Conservation (phyloP, 2,329 filamentous ascomycete species). For the Teratosphaeria viscida region DNA sequence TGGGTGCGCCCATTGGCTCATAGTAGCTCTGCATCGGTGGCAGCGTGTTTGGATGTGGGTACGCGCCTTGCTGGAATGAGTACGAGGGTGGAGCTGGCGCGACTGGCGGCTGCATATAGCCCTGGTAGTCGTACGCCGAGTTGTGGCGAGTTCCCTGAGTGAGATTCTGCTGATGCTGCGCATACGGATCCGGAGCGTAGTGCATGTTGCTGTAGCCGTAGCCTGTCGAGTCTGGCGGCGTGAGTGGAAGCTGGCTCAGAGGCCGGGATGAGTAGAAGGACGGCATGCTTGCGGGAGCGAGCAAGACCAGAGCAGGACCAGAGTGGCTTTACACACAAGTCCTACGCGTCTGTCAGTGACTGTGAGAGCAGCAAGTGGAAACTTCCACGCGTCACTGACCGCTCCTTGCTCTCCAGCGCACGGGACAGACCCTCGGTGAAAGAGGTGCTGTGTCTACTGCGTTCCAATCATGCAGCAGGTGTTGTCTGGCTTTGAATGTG, state of each 20-base stretch:
- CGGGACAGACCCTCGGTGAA: conserved; percentile 1
- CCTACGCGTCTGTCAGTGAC: background rate
- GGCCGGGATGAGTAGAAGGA: conserved; percentile 38
- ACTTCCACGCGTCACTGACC: conserved; percentile 3
- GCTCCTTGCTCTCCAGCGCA: conserved; percentile 7
- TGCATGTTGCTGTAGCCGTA: conserved; percentile 30
- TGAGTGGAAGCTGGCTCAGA: conserved; percentile 34
- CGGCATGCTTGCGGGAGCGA: conserved; percentile 37
- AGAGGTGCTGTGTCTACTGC: conserved; percentile 1
- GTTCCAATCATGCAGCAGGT: conserved; percentile 5
- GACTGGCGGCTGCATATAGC: conserved; percentile 32
- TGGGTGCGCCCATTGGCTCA: conserved; percentile 34
- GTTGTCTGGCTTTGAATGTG: background rate
- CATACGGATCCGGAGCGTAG: conserved; percentile 36
- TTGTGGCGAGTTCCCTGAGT: conserved; percentile 28
- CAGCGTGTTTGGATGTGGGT: conserved; percentile 20
- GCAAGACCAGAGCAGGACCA: conserved; percentile 30
- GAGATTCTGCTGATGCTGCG: conserved; percentile 27
- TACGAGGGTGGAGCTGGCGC: conserved; percentile 21
- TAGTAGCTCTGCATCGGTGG: conserved; percentile 30
- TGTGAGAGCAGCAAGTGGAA: background rate
- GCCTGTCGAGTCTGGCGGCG: conserved; percentile 40
- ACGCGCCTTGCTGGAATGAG: conserved; percentile 21
- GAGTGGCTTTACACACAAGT: background rate
- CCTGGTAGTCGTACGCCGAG: conserved; percentile 35